Evolutionary conservation across 306 rosid genomes (phyloP).

Genomic region (Senna siamea): DNA sequence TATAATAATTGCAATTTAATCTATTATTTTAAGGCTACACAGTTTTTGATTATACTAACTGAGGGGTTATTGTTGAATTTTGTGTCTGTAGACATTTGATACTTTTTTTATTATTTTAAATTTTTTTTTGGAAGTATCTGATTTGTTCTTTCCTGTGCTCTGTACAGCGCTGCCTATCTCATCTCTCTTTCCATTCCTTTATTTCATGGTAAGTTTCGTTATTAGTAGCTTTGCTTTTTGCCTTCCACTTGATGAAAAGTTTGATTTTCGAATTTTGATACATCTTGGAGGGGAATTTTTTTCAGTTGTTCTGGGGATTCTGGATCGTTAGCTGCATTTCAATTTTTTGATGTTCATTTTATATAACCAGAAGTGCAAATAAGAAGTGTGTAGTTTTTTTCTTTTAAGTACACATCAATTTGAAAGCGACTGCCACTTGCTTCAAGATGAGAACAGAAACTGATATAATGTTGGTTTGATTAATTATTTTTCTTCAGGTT

Average conservation of each 20-base stretch:
- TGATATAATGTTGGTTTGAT: background rate
- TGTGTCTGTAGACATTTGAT: background rate
- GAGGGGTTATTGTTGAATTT: background rate
- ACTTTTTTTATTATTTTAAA: background rate
- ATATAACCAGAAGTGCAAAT: background rate
- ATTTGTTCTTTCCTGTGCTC: conserved; percentile 2
- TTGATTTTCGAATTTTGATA: background rate
- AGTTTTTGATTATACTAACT: background rate
- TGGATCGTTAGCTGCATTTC: background rate
- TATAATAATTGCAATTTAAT: background rate
- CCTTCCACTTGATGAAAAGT: background rate
- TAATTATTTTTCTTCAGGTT: background rate
- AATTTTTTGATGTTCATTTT: background rate
- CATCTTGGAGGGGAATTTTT: background rate
- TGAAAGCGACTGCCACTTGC: conserved; percentile 1
- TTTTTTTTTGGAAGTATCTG: background rate
- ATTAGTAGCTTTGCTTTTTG: background rate
- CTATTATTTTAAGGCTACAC: background rate
- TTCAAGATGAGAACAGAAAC: background rate
- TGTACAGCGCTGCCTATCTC: conserved; percentile 51
- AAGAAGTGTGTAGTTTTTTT: background rate
- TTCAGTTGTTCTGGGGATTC: background rate
- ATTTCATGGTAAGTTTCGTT: conserved; percentile 53
- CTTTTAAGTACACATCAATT: background rate
- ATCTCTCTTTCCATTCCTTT: conserved; percentile 58